A percentile compares a stretch with the other conserved stretches of the same genome.
Evolutionary conservation across 2,329 filamentous ascomycete species (phyloP).

Genomic region (Dothistroma septosporum): DNA sequence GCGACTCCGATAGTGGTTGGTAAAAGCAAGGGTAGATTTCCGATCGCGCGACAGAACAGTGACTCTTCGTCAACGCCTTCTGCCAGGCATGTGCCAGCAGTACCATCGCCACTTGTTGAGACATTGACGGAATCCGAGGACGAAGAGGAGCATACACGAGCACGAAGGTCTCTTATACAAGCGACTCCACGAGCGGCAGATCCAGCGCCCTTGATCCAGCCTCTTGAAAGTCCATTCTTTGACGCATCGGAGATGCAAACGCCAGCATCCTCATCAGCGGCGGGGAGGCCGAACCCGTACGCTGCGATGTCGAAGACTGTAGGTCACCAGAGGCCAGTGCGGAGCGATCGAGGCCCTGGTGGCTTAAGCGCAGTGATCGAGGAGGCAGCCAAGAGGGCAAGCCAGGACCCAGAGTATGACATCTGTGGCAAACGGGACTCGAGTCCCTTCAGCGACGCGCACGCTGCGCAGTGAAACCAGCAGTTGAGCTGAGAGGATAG

Average conservation of each 20-base stretch:
- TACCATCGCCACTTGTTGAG: conserved; percentile 32
- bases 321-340: conserved; percentile 16
- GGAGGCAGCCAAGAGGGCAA: conserved; percentile 41
- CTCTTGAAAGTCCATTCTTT: conserved; percentile 33
- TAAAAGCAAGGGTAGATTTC: conserved; percentile 31
- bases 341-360: conserved; percentile 23
- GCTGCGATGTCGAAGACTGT: conserved; percentile 36
- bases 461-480: conserved; percentile 21
- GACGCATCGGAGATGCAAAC: conserved; percentile 30
- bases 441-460: conserved; percentile 34
- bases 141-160: conserved; percentile 32
- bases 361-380: conserved; percentile 45
- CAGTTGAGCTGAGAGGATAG: background rate
- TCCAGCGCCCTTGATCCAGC: conserved; percentile 24
- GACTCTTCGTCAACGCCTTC: conserved; percentile 22
- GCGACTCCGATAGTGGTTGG: conserved; percentile 46
- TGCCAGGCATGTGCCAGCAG: conserved; percentile 25
- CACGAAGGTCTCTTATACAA: conserved; percentile 26
- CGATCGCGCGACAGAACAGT: conserved; percentile 26
- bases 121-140: conserved; percentile 28
- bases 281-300: conserved; percentile 35
- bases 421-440: conserved; percentile 24
- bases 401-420: conserved; percentile 29
- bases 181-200: conserved; percentile 14
- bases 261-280: conserved; percentile 14